Evolutionary conservation across 2,329 filamentous ascomycete species (phyloP).

Genomic region (Drechmeria coniospora): DNA sequence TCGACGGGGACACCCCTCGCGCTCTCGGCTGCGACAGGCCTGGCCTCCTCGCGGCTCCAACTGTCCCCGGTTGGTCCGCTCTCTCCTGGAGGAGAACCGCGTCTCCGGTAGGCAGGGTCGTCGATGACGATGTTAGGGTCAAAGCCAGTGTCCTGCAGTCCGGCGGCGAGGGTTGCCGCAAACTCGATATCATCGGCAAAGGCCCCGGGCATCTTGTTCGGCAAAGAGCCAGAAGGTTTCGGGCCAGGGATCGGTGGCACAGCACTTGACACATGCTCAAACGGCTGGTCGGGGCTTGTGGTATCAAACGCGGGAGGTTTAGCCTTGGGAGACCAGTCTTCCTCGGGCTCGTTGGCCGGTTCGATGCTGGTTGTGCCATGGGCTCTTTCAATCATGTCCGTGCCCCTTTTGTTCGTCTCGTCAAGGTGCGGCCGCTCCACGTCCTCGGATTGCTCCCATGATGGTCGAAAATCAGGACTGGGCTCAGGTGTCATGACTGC

Average conservation of each 20-base stretch:
- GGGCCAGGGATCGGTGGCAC: constrained; percentile 39
- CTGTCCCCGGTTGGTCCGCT: constrained; percentile 26
- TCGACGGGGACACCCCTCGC: constrained; percentile 8
- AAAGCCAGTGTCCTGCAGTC: constrained; percentile 53
- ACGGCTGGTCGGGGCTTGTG: constrained; percentile 9
- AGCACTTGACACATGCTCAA: constrained; percentile 24
- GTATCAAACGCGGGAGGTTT: constrained; percentile 8
- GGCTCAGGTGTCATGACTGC: constrained; percentile 42
- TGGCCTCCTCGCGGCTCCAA: constrained; percentile 33
- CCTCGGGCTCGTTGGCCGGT: constrained; percentile 18
- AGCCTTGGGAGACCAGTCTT: constrained; percentile 7
- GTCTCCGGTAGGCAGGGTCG: constrained; percentile 45
- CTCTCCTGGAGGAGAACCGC: constrained; percentile 47
- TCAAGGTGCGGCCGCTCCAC: constrained; percentile 19
- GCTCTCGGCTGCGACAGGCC: constrained; percentile 31
- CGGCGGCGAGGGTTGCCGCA: constrained; percentile 53
- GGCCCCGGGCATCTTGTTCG: constrained; percentile 42
- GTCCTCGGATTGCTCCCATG: constrained; percentile 11
- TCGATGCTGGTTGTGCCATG: constrained; percentile 26
- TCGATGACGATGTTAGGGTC: constrained; percentile 56
- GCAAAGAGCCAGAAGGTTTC: constrained; percentile 34
- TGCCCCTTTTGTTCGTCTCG: constrained; percentile 35
- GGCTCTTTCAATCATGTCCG: constrained; percentile 37
- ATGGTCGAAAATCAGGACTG: constrained; percentile 15
- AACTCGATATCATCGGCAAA: constrained; percentile 57